These are phyloP conservation scores for Strobilomyces dryophilus DNA, from an alignment of 768 basidiomycete species.

Conservation along the genomic window DNA sequence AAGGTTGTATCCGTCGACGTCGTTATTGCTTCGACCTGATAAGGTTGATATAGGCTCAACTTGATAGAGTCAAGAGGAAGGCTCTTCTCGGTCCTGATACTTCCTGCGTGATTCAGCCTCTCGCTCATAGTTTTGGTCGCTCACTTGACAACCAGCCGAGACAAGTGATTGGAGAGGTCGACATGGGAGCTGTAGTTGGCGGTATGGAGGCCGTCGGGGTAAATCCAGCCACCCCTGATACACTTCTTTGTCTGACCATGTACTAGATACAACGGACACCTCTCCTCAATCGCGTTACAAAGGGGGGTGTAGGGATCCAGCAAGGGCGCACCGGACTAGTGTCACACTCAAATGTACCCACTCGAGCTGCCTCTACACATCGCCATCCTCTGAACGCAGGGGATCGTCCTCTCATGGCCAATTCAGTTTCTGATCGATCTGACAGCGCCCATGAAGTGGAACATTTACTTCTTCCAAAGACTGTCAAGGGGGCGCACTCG, in stretches of 20 bases:
- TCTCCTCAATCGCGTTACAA: constrained; percentile 46
- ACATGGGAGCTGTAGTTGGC: constrained; percentile 53
- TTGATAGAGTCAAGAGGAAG: constrained; percentile 81
- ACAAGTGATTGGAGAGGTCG: constrained; percentile 29
- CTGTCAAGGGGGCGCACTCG: constrained; percentile 16
- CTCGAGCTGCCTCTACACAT: constrained; percentile 23
- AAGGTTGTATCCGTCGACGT: constrained; percentile 44
- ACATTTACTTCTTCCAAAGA: constrained; percentile 44
- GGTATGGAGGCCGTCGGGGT: constrained; percentile 68
- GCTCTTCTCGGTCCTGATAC: constrained; percentile 55
- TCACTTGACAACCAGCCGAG: constrained; percentile 18
- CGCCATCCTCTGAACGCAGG: constrained; percentile 42
- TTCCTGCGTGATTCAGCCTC: constrained; percentile 13
- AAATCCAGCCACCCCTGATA: constrained; percentile 2
- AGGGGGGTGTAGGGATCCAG: constrained; percentile 29
- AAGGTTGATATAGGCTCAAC: constrained; percentile 48
- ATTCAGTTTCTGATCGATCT: constrained; percentile 52
- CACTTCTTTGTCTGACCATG: constrained; percentile 3
- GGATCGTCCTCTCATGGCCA: constrained; percentile 42
- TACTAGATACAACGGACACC: constrained; percentile 68
- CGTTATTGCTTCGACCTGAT: neutral
- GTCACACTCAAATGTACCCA: constrained; percentile 22
- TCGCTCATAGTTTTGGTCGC: constrained; percentile 16
- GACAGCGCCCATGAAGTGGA: constrained; percentile 75
- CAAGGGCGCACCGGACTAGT: constrained; percentile 29